A percentile compares a stretch with the other conserved stretches of the same genome.
phyloP scores from a whole-genome alignment of 345 rosid genomes.

The Hibiscus trionum region DNA sequence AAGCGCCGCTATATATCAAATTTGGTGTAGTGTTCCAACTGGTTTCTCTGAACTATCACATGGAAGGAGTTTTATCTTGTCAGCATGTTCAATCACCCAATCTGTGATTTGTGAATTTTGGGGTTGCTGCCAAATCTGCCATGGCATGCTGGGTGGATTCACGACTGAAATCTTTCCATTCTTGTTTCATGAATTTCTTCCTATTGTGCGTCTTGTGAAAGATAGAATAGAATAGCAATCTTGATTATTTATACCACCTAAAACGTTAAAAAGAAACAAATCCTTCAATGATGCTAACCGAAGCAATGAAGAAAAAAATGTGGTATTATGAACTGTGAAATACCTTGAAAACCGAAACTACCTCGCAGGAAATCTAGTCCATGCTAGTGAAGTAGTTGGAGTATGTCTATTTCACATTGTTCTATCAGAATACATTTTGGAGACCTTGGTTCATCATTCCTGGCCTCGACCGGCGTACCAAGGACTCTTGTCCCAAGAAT shows the following conservation, averaged over 20 bases:
- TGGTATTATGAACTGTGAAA: background rate
- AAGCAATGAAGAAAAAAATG: background rate
- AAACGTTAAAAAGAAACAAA: background rate
- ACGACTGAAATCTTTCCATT: conserved; percentile 68
- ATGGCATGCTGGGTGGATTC: conserved; percentile 58
- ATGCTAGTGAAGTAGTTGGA: background rate
- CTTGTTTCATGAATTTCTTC: conserved; percentile 53
- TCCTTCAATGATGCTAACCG: background rate
- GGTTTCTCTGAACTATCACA: conserved; percentile 45
- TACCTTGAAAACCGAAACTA: conserved; percentile 15
- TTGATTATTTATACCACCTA: conserved; percentile 21
- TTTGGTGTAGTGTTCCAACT: no score
- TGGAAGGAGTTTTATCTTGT: conserved; percentile 51
- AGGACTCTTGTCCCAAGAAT: conserved; percentile 19
- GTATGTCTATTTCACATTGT: conserved; percentile 34
- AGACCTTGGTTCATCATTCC: conserved; percentile 26
- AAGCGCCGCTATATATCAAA: no score
- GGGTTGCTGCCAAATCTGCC: conserved; percentile 43
- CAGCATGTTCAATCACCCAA: conserved; percentile 72
- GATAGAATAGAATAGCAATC: conserved; percentile 69
- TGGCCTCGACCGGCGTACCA: conserved; percentile 11
- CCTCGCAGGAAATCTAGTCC: conserved; percentile 49
- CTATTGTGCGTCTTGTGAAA: conserved; percentile 47
- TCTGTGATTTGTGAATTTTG: conserved; percentile 52
- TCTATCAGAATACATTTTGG: conserved; percentile 52